These are phyloP conservation scores for Priceomyces haplophilus DNA, from an alignment of 805 yeast species.

Conservation along the genomic window DNA sequence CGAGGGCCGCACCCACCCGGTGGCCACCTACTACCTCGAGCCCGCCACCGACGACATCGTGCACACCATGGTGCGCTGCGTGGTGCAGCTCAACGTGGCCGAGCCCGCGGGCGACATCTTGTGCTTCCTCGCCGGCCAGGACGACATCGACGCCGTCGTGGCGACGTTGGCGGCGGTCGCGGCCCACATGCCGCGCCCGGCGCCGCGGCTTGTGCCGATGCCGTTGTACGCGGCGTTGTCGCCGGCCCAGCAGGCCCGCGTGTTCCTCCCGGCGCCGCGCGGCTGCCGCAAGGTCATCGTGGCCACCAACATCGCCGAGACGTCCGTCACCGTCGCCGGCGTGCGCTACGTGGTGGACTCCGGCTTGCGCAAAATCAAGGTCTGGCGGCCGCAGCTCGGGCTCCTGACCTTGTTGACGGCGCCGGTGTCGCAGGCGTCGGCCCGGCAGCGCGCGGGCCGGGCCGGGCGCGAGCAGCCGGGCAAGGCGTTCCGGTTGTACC, in stretches of 20 bases:
- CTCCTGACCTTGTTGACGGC: constrained; percentile 89
- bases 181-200: constrained; percentile 65
- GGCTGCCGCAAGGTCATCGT: constrained; percentile 79
- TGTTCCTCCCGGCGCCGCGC: constrained; percentile 65
- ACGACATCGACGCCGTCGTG: constrained; percentile 87
- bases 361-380: constrained; percentile 89
- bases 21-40: constrained; percentile 63
- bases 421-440: constrained; percentile 91
- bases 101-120: constrained; percentile 90
- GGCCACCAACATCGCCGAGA: constrained; percentile 96
- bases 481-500: constrained; percentile 79
- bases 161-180: constrained; percentile 57
- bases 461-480: constrained; percentile 98
- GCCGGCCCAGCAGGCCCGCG: constrained; percentile 74
- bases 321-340: constrained; percentile 94
- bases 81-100: constrained; percentile 72
- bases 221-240: constrained; percentile 95
- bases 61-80: constrained; percentile 69
- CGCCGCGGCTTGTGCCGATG: constrained; percentile 70
- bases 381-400: constrained; percentile 91
- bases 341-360: constrained; percentile 90
- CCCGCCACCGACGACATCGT: constrained; percentile 77
- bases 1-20: constrained; percentile 88
- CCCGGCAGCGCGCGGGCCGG: constrained; percentile 94
- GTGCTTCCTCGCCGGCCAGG: constrained; percentile 94